Evolutionary conservation across 2,329 filamentous ascomycete genomes (phyloP).

Genomic region (Trichoderma sp.): DNA sequence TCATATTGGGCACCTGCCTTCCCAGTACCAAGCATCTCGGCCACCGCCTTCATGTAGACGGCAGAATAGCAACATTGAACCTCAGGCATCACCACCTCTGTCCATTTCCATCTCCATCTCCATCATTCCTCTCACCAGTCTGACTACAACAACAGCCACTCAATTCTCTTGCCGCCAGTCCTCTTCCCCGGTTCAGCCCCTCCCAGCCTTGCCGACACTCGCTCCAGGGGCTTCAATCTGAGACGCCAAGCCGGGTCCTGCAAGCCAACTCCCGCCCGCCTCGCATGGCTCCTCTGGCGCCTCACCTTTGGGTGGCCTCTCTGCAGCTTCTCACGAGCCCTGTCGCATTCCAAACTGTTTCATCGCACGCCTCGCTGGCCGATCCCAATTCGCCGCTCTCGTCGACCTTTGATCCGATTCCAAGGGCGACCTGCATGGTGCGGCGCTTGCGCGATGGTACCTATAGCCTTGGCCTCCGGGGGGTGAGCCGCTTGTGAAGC

Average conservation of each 20-base stretch:
- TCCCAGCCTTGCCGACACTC: constrained; percentile 26
- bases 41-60: not conserved
- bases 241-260: constrained; percentile 17
- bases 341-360: not conserved
- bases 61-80: not conserved
- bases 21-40: too few species aligned
- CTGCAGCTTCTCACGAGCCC: not conserved
- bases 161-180: constrained; percentile 3
- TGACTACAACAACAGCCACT: constrained; percentile 5
- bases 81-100: not conserved
- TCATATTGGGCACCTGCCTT: too few species aligned
- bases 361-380: constrained; percentile 15
- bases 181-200: not conserved
- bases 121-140: not conserved
- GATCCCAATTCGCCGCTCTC: constrained; percentile 23
- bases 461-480: not conserved
- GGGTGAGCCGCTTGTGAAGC: constrained; percentile 7
- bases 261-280: constrained; percentile 1
- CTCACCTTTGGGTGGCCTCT: constrained; percentile 12
- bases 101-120: not conserved
- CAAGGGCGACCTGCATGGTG: constrained; percentile 15
- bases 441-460: not conserved
- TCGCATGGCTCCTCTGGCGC: not conserved
- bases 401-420: not conserved
- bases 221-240: constrained; percentile 18